These are phyloP conservation scores for Dothidotthia symphoricarpi DNA, from an alignment of 2,329 filamentous ascomycete species.

Conservation along the genomic window DNA sequence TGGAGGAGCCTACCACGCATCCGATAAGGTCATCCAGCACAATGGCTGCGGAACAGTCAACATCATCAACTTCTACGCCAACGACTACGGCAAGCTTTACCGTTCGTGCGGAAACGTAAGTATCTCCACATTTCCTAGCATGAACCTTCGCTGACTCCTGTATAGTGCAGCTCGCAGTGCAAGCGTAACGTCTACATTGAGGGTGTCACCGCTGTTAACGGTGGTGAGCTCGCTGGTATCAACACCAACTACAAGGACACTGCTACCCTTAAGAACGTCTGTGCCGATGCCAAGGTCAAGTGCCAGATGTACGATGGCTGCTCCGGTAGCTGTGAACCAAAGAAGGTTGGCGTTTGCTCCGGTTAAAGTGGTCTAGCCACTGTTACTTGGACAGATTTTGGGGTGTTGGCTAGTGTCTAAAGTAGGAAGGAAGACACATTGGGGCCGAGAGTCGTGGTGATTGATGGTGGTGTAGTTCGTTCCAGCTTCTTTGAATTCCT, in stretches of 20 bases:
- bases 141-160: not conserved
- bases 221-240: constrained; percentile 48
- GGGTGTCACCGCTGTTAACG: constrained; percentile 42
- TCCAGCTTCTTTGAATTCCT: too few relatives aligned
- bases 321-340: constrained; percentile 27
- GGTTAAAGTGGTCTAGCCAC: constrained; percentile 9
- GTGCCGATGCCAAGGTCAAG: constrained; percentile 19
- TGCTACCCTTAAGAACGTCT: constrained; percentile 39
- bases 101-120: constrained; percentile 45
- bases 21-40: constrained; percentile 44
- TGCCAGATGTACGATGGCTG: constrained; percentile 34
- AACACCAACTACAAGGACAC: constrained; percentile 53
- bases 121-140: not conserved
- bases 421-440: too few relatives aligned
- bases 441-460: too few relatives aligned
- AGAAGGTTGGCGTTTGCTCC: constrained; percentile 26
- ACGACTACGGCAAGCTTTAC: constrained; percentile 44
- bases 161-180: constrained; percentile 44
- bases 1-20: constrained; percentile 40
- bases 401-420: constrained; percentile 3
- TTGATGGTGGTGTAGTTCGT: too few relatives aligned
- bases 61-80: constrained; percentile 36
- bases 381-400: not conserved
- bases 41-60: constrained; percentile 43
- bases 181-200: constrained; percentile 47